Conservation (phyloP, 495 filamentous ascomycete genomes). For the Trichoderma orchidacearum region DNA sequence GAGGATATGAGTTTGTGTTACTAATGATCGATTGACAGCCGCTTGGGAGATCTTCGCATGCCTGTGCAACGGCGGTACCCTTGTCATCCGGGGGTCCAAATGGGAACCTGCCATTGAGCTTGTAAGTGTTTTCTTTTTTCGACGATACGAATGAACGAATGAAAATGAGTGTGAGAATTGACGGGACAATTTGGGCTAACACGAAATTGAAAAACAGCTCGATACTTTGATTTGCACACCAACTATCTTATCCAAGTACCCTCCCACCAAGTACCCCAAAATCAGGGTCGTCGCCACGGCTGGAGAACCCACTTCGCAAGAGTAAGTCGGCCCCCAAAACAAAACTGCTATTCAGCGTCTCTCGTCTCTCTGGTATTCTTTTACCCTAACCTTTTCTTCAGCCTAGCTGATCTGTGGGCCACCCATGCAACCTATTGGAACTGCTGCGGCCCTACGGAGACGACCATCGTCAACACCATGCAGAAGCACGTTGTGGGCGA, state of each 20-base stretch:
- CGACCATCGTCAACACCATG: slow-evolving; percentile 22
- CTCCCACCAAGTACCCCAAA: slow-evolving; percentile 17
- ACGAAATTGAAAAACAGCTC: slow-evolving; percentile 7
- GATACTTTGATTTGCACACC: slow-evolving; percentile 24
- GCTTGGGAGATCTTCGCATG: slow-evolving; percentile 25
- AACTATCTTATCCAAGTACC: slow-evolving; percentile 15
- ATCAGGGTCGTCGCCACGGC: slow-evolving; percentile 15
- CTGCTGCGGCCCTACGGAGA: slow-evolving; percentile 25
- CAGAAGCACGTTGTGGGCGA: slow-evolving; percentile 15
- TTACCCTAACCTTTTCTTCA: not conserved
- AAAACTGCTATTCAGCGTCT: no score
- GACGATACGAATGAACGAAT: not conserved
- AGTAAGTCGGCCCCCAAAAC: not conserved
- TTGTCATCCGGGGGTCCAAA: slow-evolving; percentile 15
- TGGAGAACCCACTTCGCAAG: slow-evolving; percentile 6
- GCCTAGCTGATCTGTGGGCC: slow-evolving; percentile 20
- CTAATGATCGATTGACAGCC: slow-evolving; percentile 6
- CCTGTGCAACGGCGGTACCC: slow-evolving; percentile 23
- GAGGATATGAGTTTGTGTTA: not conserved
- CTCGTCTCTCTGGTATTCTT: not conserved
- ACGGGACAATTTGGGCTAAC: not conserved
- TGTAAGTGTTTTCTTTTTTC: not conserved
- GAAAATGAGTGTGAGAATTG: not conserved
- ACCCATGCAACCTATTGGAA: slow-evolving; percentile 18
- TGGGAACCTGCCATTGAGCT: slow-evolving; percentile 9